A percentile compares a stretch with the other conserved stretches of the same genome.
These are phyloP conservation scores for Simmondsia chinensis DNA, from an alignment of 148 eudicot genomes.

Conservation along the genomic window DNA sequence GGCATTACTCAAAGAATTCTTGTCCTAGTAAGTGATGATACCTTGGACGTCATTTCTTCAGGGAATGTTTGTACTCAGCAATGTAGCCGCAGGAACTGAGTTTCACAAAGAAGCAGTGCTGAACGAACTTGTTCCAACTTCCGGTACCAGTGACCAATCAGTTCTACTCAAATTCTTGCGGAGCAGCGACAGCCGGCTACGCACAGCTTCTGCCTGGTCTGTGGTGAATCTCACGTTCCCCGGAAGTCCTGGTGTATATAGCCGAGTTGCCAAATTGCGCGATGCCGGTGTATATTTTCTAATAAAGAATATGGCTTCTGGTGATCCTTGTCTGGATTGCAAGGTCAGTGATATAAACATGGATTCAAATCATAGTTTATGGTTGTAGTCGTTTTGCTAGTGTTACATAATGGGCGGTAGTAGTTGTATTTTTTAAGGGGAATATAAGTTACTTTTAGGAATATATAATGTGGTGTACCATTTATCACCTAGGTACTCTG, in stretches of 20 bases:
- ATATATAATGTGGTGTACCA: no score
- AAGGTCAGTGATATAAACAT: slow-evolving; percentile 37
- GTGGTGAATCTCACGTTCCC: slow-evolving; percentile 71
- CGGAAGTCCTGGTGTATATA: slow-evolving; percentile 52
- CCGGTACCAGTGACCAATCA: slow-evolving; percentile 28
- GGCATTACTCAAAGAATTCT: no score
- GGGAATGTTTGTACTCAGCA: slow-evolving; percentile 80
- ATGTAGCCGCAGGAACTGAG: slow-evolving; percentile 86
- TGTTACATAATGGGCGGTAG: no score
- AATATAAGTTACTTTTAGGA: no score
- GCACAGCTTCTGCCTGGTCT: slow-evolving; percentile 76
- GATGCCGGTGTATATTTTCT: slow-evolving; percentile 58
- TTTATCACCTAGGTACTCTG: no score
- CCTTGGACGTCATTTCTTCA: slow-evolving; percentile 8
- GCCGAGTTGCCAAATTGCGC: slow-evolving; percentile 44
- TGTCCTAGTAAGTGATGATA: neutral
- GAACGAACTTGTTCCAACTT: slow-evolving; percentile 45
- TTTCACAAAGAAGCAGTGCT: slow-evolving; percentile 77
- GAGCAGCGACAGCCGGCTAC: slow-evolving; percentile 50
- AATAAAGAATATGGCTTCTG: slow-evolving; percentile 67
- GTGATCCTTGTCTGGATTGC: slow-evolving; percentile 81
- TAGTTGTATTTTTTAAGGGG: no score
- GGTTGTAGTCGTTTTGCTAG: neutral
- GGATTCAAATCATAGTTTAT: neutral
- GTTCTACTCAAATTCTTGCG: slow-evolving; percentile 48